Evolutionary conservation across 768 basidiomycete species (phyloP).

Genomic region (Kondoa subrosea): DNA sequence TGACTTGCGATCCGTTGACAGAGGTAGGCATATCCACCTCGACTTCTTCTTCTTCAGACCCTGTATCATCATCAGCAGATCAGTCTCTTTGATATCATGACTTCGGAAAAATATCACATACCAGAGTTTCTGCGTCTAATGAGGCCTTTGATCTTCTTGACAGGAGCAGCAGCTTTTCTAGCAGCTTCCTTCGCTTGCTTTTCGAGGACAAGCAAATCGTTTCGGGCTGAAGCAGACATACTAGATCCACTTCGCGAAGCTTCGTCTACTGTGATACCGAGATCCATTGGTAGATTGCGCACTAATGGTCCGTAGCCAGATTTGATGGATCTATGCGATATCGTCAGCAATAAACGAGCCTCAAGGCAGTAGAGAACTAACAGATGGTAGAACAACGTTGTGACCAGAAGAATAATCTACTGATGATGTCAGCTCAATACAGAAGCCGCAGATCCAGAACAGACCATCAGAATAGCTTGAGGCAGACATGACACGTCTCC

Average conservation of each 20-base stretch:
- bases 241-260: constrained; percentile 29
- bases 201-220: background rate
- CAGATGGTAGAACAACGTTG: constrained; percentile 46
- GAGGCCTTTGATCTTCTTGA: background rate
- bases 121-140: constrained; percentile 11
- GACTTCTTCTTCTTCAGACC: background rate
- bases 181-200: background rate
- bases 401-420: constrained; percentile 64
- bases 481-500: constrained; percentile 45
- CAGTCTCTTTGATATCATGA: too few species aligned
- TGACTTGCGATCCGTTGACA: background rate
- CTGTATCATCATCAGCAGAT: too few species aligned
- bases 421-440: constrained; percentile 34
- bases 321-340: constrained; percentile 65
- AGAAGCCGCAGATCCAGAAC: background rate
- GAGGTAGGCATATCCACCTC: background rate
- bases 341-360: constrained; percentile 62
- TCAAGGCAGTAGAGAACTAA: constrained; percentile 48
- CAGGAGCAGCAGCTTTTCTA: background rate
- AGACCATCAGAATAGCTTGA: constrained; percentile 47
- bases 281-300: constrained; percentile 55
- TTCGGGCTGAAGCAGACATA: constrained; percentile 22
- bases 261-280: constrained; percentile 54
- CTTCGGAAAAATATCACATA: too few species aligned
- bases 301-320: constrained; percentile 66